Conservation (phyloP, 345 rosid species). For the Gossypioides kirkii region DNA sequence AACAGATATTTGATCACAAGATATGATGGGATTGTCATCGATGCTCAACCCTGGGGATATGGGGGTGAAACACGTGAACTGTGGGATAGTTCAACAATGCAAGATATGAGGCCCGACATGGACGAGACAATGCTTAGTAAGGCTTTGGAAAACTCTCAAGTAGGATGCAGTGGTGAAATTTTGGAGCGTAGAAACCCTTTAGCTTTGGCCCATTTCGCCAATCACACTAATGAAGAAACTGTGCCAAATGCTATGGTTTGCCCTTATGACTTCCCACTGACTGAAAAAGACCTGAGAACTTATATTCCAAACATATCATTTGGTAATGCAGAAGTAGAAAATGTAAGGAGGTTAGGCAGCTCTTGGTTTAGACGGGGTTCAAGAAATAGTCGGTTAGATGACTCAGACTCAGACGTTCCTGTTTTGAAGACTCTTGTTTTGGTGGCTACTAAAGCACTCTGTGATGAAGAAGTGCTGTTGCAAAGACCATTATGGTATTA, state of each 20-base stretch:
- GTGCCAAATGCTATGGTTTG: constrained; percentile 84
- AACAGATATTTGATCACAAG: constrained; percentile 74
- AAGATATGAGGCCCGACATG: constrained; percentile 24
- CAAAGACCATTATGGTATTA: constrained; percentile 64
- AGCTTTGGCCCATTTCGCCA: constrained; percentile 77
- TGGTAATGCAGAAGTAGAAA: constrained; percentile 50
- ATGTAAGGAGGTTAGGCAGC: constrained; percentile 57
- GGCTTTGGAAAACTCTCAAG: constrained; percentile 43
- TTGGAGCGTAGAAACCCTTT: constrained; percentile 82
- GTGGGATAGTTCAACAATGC: constrained; percentile 45
- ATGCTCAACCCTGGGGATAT: constrained; percentile 82
- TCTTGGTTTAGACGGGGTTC: constrained; percentile 51
- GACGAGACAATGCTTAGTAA: constrained; percentile 49
- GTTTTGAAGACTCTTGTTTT: constrained; percentile 61
- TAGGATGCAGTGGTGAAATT: constrained; percentile 27
- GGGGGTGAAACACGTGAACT: constrained; percentile 58
- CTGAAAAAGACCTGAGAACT: constrained; percentile 55
- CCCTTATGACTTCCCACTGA: constrained; percentile 74
- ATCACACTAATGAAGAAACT: constrained; percentile 61
- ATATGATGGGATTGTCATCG: constrained; percentile 71
- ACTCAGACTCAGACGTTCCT: constrained; percentile 11
- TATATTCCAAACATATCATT: constrained; percentile 68
- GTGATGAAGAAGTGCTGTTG: constrained; percentile 70
- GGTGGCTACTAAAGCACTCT: constrained; percentile 69
- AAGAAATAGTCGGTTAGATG: constrained; percentile 20